A percentile compares a stretch with the other conserved stretches of the same genome.
Evolutionary conservation across 225 moss, liverwort and hornwort genomes (phyloP).

Genomic region (Lunularia cruciata): DNA sequence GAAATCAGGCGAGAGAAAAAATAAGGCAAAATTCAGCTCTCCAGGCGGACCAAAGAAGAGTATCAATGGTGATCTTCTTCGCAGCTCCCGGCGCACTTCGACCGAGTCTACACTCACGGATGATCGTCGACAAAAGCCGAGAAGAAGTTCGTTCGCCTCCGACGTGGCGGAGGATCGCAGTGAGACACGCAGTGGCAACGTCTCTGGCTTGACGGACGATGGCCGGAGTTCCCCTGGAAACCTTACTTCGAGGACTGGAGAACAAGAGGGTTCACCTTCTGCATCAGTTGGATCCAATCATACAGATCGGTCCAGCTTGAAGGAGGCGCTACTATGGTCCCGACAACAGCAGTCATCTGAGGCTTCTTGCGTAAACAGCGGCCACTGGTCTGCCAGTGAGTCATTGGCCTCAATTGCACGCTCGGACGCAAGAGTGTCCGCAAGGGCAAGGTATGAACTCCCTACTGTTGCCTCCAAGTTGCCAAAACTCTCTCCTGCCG

Average conservation of each 20-base stretch:
- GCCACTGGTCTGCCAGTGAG: constrained; percentile 13
- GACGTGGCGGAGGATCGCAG: background rate
- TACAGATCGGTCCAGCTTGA: constrained; percentile 17
- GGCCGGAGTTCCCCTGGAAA: background rate
- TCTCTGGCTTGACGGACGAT: constrained; percentile 4
- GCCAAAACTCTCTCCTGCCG: background rate
- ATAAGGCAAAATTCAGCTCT: background rate
- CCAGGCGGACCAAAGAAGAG: background rate
- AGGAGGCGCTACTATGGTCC: constrained; percentile 3
- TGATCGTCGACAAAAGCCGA: constrained; percentile 22
- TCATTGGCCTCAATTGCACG: constrained; percentile 20
- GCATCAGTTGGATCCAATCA: constrained; percentile 43
- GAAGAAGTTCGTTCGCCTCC: constrained; percentile 5
- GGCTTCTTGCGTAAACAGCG: constrained; percentile 1
- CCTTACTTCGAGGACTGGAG: background rate
- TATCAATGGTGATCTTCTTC: background rate
- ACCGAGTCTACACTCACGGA: background rate
- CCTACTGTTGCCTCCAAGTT: constrained; percentile 16
- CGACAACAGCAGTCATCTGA: background rate
- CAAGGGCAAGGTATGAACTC: constrained; percentile 14
- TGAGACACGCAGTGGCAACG: background rate
- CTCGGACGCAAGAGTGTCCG: constrained; percentile 11
- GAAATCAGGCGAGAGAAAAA: constrained; percentile 4
- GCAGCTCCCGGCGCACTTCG: constrained; percentile 7
- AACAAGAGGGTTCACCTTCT: constrained; percentile 29